Base-by-base conservation (phyloP, 2,329 filamentous ascomycete genomes). In the Arachnomyces sp. region DNA sequence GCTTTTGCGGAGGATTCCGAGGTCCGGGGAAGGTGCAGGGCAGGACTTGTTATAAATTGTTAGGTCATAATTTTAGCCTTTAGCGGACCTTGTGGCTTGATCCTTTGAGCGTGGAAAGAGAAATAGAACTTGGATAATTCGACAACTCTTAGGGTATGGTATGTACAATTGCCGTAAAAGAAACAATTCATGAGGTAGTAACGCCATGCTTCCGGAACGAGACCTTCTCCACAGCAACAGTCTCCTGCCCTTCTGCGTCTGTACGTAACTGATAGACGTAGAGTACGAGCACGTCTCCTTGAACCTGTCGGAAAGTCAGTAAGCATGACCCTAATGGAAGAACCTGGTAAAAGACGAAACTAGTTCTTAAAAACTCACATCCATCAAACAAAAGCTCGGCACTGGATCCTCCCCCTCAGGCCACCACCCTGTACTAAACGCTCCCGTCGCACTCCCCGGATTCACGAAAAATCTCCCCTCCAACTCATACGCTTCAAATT, bases 301-400 rank as follows among this genome's bases (percentile, higher is more conserved):
- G 90, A 28, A 94, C 86, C 87, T 94, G 51, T 30, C 34, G 34
- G 38, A 31, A 43, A 36, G 38, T 52, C 34, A 54, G 49, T 43
- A 49, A 34, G 17, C 15, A 11, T 20, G 11, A 33, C 17, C 14
- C 28, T 14, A 13, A n/a, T 28, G n/a, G 34, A 16, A 35, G 13
- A 17, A 14, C 20, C 16, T 9, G 36, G 4, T 28, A 28, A 17
- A 33, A 28, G 20, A 39, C 28, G 18, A 34, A 18, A n/a, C 31
- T 12, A 25, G 31, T 20, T 7, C 7, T 3, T 4, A 16, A 40
- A 34, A 18, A 82, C 87, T 70, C 64, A 95, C 89, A 75, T 96
- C 90, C 90, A 96, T 95, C 62, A 96, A 67, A 58, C 92, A 94
- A 65, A 96, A 95, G 60, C 88, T 94, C 17, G 90, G 90, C 42